Base-by-base conservation (phyloP, 495 filamentous ascomycete genomes). In the Copromyces sp. region DNA sequence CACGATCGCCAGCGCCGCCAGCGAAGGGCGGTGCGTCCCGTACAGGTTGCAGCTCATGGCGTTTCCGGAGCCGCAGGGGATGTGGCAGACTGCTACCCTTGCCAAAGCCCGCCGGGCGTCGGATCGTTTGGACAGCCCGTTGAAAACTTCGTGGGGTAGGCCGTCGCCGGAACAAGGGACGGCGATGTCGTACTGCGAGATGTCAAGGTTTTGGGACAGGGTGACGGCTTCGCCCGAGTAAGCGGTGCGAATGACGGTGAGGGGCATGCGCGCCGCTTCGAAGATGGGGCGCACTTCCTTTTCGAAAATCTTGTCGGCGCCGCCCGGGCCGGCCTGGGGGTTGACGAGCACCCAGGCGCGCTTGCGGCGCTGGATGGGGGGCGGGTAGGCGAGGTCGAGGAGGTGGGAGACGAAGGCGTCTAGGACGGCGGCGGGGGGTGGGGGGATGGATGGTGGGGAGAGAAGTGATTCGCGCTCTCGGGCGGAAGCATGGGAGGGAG, bases 1-100 rank as follows among this genome's bases (percentile, higher is more conserved):
- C 72, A 98, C 86, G 20, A 97, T 90, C 4, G 87, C 87, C 74
- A 99, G 79, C 9, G 95, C 91, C 4, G 94, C 93, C 69, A 93
- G 78, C 69, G 89, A 91, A 12, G 91, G 87, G 74, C 89, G 91
- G 41, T 90, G 88, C 2, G 93, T 95, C 3, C 95, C 95, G 70
- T 91, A 92, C 41, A 96, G 82, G 76, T 97, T 98, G 85, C 91
- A 92, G 65, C 91, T 91, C 92, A 98, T 91, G 35, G 93, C 95
- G 79, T 99, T 99, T 4, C 95, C 95, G 65, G 92, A 93, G 8
- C 95, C 95, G 78, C 95, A 95, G 9, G 95, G 95, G 9, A 99
- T 85, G 77, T 97, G 89, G n/a, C 90, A 89, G 11, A 99, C 89
- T 9, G 95, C 93, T n/a, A 97, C 80, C 75, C 91, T 92, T 5